phyloP scores from a whole-genome alignment of 352 stramenopile genomes.

The Pythium rishiriense region DNA sequence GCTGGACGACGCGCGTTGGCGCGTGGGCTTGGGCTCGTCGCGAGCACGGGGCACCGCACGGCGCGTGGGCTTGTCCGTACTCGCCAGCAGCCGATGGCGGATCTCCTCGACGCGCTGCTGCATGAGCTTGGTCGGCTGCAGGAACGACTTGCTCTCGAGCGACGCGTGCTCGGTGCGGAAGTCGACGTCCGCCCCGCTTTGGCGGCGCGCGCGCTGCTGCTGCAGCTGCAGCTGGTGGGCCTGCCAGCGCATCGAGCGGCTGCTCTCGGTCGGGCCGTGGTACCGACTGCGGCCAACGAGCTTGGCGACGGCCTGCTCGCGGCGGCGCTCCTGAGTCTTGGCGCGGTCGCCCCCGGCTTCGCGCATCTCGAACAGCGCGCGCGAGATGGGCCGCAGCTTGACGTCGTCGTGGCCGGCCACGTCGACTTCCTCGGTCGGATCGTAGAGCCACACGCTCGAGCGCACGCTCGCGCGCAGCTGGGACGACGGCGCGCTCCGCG shows the following conservation, averaged over 20 bases:
- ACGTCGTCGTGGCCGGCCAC: constrained; percentile 41
- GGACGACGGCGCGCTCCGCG: constrained; percentile 27
- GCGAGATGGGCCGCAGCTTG: constrained; percentile 72
- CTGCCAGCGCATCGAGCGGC: constrained; percentile 75
- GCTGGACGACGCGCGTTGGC: constrained; percentile 10
- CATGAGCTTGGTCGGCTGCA: constrained; percentile 55
- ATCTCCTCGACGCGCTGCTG: constrained; percentile 24
- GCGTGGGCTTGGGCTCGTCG: background rate
- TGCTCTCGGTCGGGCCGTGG: constrained; percentile 77
- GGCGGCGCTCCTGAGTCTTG: constrained; percentile 53
- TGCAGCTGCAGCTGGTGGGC: constrained; percentile 64
- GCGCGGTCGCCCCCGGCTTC: constrained; percentile 57
- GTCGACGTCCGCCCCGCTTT: constrained; percentile 15
- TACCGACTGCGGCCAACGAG: constrained; percentile 71
- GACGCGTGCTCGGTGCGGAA: constrained; percentile 27
- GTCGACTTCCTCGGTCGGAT: constrained; percentile 49
- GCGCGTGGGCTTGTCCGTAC: background rate
- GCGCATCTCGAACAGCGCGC: constrained; percentile 76
- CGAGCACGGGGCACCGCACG: background rate
- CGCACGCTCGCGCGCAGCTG: constrained; percentile 30
- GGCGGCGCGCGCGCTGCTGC: constrained; percentile 31
- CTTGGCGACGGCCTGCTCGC: constrained; percentile 52
- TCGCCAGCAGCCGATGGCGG: constrained; percentile 2
- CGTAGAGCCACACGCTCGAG: constrained; percentile 63
- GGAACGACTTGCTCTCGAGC: constrained; percentile 58